Percentiles rank a stretch among this genome's conserved stretches.
Conservation (phyloP, 768 basidiomycete species). For the Tricholoma flavovirens region DNA sequence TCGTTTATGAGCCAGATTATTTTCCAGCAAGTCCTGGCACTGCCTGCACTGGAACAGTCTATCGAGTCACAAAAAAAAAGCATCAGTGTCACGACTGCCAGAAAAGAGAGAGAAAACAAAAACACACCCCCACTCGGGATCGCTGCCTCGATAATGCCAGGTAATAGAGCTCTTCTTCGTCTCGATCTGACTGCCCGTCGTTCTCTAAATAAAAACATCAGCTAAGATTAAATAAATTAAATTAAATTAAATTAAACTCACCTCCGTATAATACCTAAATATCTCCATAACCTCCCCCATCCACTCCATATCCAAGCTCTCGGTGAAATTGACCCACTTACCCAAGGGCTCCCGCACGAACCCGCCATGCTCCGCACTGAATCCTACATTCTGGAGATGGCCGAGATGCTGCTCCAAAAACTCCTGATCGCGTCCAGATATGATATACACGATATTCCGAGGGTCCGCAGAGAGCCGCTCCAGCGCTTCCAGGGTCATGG, state of each 20-base stretch:
- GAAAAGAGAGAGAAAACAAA: neutral
- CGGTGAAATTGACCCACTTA: conserved; percentile 87
- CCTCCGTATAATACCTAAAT: conserved; percentile 94
- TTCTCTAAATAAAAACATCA: conserved; percentile 44
- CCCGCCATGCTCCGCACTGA: conserved; percentile 94
- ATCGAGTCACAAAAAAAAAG: too few relatives aligned
- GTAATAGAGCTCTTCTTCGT: conserved; percentile 96
- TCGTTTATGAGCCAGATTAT: conserved; percentile 85
- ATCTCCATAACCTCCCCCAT: conserved; percentile 94
- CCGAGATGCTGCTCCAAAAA: conserved; percentile 93
- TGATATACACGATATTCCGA: conserved; percentile 91
- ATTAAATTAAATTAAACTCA: conserved; percentile 22
- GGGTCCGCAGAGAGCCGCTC: conserved; percentile 70
- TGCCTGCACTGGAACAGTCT: conserved; percentile 94
- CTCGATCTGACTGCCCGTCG: conserved; percentile 95
- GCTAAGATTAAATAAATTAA: neutral
- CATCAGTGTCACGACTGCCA: conserved; percentile 3
- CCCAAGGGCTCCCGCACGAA: conserved; percentile 71
- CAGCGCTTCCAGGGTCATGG: conserved; percentile 69
- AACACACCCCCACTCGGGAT: conserved; percentile 93
- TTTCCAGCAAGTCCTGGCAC: conserved; percentile 93
- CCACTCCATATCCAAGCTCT: conserved; percentile 94
- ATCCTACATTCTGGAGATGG: conserved; percentile 73
- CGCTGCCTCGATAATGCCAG: conserved; percentile 91
- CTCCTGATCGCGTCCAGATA: conserved; percentile 89